Base-by-base conservation (phyloP, 2,329 filamentous ascomycete genomes). In the Tolypocladium album region DNA sequence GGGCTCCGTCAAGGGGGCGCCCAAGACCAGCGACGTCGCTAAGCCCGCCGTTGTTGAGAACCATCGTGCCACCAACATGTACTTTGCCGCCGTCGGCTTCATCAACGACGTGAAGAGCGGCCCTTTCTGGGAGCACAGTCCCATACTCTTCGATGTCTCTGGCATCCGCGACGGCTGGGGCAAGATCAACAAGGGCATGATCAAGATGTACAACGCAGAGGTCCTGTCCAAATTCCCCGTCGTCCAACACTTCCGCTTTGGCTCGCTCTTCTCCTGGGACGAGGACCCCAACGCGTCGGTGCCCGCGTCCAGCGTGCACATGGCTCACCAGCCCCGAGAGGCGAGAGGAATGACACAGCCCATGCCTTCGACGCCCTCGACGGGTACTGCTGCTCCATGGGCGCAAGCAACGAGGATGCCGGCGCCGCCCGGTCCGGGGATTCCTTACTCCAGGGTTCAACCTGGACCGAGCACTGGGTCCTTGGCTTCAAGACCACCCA, bases 181-280 rank as follows among this genome's bases (percentile, higher is more conserved):
- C 42, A 99, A 99, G 78, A 96, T 99, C 69, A 97, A 99, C 75
- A 92, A 92, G 87, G 94, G 94, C 58, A 97, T 99, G 94, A 85
- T 99, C 68, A 99, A 97, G 75, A 99, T 99, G 94, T 99, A 93
- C 77, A 92, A 95, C 66, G 94, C 90, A 22, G 94, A 99, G 76
- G 94, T 99, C 3, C 79, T 99, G 17, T 90, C 89, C 45, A 99
- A 99, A 73, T 97, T 97, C 70, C 94, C 94, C 3, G 94, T 99
- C 3, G 91, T 99, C n/a, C 94, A 99, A 74, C 94, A 99, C 74
- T 97, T 94, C 66, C 84, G 82, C 3, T 93, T 94, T 65, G 90
- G 90, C 34, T 88, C 86, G 7, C 76, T 94, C n/a, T 91, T 93
- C 70, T 84, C 82, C 43, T 93, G 88, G 88, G 85, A 90, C 2